These are phyloP conservation scores for Borovskyia barvae DNA, from an alignment of 208 protist genomes.

Conservation along the genomic window DNA sequence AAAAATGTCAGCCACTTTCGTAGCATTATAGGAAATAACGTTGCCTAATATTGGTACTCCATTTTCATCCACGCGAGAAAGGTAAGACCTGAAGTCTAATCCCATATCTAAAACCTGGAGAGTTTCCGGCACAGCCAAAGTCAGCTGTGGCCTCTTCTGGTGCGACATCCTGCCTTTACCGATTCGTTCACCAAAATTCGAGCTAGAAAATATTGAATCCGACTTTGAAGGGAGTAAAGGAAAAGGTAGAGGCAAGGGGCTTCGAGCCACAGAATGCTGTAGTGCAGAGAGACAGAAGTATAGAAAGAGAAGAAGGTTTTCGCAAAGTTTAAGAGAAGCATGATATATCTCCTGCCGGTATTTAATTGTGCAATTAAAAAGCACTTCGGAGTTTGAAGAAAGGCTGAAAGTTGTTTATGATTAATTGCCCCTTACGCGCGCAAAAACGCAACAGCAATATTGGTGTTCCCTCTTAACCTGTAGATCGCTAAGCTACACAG, in stretches of 20 bases:
- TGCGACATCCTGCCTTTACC: slow-evolving; percentile 54
- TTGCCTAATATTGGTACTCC: slow-evolving; percentile 76
- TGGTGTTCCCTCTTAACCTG: too few species aligned
- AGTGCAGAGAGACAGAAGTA: too few species aligned
- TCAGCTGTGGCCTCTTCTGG: slow-evolving; percentile 48
- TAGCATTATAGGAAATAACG: slow-evolving; percentile 69
- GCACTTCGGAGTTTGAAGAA: too few species aligned
- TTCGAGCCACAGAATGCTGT: too few species aligned
- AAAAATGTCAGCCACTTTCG: slow-evolving; percentile 77
- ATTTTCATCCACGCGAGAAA: slow-evolving; percentile 70
- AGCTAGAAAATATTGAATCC: not conserved
- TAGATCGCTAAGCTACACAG: slow-evolving; percentile 11
- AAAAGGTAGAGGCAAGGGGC: slow-evolving; percentile 7
- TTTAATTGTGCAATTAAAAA: too few species aligned
- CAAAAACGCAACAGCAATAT: too few species aligned
- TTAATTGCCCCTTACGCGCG: too few species aligned
- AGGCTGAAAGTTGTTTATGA: too few species aligned
- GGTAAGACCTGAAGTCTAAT: slow-evolving; percentile 82
- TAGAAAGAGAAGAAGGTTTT: too few species aligned
- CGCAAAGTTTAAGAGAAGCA: too few species aligned
- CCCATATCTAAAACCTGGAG: slow-evolving; percentile 87
- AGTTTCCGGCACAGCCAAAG: slow-evolving; percentile 45
- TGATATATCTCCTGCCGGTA: too few species aligned
- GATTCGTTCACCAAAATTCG: not conserved
- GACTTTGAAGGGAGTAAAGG: slow-evolving; percentile 1